Evolutionary conservation across 2,329 filamentous ascomycete genomes (phyloP).

Genomic region (Pseudomassariella vexata): DNA sequence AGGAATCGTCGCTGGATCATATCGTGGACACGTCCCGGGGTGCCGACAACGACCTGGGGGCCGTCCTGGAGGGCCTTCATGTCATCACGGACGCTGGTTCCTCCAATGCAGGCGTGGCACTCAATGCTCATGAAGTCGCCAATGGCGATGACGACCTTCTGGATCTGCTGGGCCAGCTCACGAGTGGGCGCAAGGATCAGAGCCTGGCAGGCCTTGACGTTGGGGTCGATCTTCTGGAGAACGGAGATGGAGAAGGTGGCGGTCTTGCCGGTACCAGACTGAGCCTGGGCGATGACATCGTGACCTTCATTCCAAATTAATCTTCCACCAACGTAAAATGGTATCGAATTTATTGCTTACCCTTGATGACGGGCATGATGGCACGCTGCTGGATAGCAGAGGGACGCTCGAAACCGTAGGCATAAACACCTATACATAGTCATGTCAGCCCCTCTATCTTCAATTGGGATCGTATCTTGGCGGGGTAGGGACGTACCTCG

Average conservation of each 20-base stretch:
- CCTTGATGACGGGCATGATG: slow-evolving; percentile 99
- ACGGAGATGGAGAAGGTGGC: slow-evolving; percentile 99
- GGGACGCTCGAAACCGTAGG: slow-evolving; percentile 99
- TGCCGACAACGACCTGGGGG: slow-evolving; percentile 95
- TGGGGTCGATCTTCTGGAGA: slow-evolving; percentile 96
- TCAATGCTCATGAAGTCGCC: slow-evolving; percentile 99
- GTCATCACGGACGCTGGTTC: slow-evolving; percentile 95
- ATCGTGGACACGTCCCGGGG: slow-evolving; percentile 96
- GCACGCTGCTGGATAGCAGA: slow-evolving; percentile 99
- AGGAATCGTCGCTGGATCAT: slow-evolving; percentile 99
- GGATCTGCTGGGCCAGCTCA: slow-evolving; percentile 98
- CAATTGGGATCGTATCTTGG: too few species aligned
- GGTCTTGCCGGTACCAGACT: slow-evolving; percentile 99
- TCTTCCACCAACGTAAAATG: slow-evolving; percentile 11
- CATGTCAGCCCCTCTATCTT: slow-evolving; percentile 12
- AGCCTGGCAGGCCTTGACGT: slow-evolving; percentile 94
- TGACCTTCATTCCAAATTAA: slow-evolving; percentile 52
- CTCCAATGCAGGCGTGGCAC: slow-evolving; percentile 98
- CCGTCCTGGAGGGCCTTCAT: slow-evolving; percentile 97
- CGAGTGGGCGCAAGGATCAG: slow-evolving; percentile 96
- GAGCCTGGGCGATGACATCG: slow-evolving; percentile 99
- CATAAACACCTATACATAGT: slow-evolving; percentile 70
- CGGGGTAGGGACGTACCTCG: slow-evolving; percentile 56
- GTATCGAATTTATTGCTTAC: slow-evolving; percentile 42
- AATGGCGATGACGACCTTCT: slow-evolving; percentile 98